phyloP scores from a whole-genome alignment of 2,329 filamentous ascomycete genomes.

The Onygenales sp. region DNA sequence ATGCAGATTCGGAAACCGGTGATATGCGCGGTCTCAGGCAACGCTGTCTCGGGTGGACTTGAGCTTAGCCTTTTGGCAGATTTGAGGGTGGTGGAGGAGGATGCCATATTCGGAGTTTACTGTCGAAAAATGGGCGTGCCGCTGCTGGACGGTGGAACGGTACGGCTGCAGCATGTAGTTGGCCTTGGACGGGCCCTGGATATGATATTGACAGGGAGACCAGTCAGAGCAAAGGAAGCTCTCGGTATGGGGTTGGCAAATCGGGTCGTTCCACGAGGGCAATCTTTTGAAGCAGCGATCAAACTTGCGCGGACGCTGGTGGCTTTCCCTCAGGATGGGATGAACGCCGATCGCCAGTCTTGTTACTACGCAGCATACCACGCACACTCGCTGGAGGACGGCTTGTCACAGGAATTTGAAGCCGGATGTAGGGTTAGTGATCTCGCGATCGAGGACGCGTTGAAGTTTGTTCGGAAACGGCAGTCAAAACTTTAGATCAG shows the following conservation, averaged over 20 bases:
- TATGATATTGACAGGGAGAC: slow-evolving; percentile 47
- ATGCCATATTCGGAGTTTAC: slow-evolving; percentile 47
- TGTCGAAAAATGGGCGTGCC: slow-evolving; percentile 46
- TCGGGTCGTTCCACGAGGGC: slow-evolving; percentile 42
- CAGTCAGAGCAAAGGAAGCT: slow-evolving; percentile 42
- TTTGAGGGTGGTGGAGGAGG: slow-evolving; percentile 44
- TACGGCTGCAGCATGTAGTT: slow-evolving; percentile 42
- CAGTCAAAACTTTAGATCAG: slow-evolving; percentile 1
- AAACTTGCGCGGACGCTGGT: slow-evolving; percentile 39
- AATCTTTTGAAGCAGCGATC: slow-evolving; percentile 40
- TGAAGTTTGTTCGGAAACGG: slow-evolving; percentile 5
- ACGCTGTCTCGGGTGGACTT: slow-evolving; percentile 46
- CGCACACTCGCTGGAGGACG: slow-evolving; percentile 42
- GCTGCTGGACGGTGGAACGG: slow-evolving; percentile 44
- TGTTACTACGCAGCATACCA: slow-evolving; percentile 44
- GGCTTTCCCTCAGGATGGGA: slow-evolving; percentile 42
- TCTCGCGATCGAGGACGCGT: slow-evolving; percentile 11
- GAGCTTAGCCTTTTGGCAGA: slow-evolving; percentile 46
- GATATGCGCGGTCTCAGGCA: slow-evolving; percentile 42
- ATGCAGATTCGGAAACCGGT: slow-evolving; percentile 44
- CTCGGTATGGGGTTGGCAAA: slow-evolving; percentile 44
- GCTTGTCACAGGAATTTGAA: slow-evolving; percentile 40
- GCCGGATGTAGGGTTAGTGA: slow-evolving; percentile 34
- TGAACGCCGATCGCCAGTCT: slow-evolving; percentile 41
- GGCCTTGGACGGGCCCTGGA: slow-evolving; percentile 46